Conservation (phyloP, 805 yeast genomes). For the Suhomyces canberraensis region DNA sequence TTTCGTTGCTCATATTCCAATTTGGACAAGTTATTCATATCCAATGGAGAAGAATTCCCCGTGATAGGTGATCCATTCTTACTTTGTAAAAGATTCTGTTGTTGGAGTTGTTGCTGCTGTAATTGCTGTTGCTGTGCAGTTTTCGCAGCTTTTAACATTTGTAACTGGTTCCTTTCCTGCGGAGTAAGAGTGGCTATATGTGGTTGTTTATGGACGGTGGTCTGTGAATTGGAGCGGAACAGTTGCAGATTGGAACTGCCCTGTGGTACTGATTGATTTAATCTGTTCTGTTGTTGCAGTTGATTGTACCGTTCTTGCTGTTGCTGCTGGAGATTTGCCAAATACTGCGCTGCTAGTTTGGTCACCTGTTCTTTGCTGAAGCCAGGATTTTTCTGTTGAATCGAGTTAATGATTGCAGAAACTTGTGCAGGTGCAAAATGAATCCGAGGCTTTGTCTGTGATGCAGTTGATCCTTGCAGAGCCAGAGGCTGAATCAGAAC, state of each 20-base stretch:
- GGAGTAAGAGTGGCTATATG: constrained; percentile 40
- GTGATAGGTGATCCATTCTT: constrained; percentile 1
- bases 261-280: constrained; percentile 14
- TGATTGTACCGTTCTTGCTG: constrained; percentile 36
- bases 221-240: constrained; percentile 3
- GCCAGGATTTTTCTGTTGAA: constrained; percentile 63
- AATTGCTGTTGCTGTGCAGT: constrained; percentile 27
- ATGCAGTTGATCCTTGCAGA: constrained; percentile 2
- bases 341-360: constrained; percentile 59
- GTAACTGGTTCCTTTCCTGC: constrained; percentile 42
- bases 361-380: constrained; percentile 63
- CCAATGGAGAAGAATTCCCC: constrained; percentile 14
- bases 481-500: background rate
- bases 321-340: constrained; percentile 55
- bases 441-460: constrained; percentile 27
- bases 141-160: constrained; percentile 36
- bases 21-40: constrained; percentile 23
- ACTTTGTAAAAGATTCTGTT: constrained; percentile 6
- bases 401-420: constrained; percentile 59
- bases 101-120: constrained; percentile 19
- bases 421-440: constrained; percentile 61
- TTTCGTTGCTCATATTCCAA: constrained; percentile 37
- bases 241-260: constrained; percentile 3
- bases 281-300: constrained; percentile 8
- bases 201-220: constrained; percentile 15